A percentile compares a stretch with the other conserved stretches of the same genome.
Evolutionary conservation across 2,329 filamentous ascomycete species (phyloP).

Genomic region (Tympanopsis confertula): DNA sequence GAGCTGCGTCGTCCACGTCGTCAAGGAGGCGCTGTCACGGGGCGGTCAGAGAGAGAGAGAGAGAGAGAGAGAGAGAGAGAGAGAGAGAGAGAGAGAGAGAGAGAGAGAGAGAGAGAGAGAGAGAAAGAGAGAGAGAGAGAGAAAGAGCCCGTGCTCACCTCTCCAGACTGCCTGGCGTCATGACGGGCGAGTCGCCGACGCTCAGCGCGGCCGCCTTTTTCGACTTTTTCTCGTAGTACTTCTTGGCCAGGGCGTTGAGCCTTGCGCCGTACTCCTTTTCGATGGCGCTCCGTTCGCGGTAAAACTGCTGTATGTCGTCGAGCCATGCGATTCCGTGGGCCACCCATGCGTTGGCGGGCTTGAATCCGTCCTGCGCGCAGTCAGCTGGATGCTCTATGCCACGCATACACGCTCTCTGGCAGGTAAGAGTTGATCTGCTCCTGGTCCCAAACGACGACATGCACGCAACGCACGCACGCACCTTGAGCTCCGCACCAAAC

Average conservation of each 20-base stretch:
- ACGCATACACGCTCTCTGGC: constrained; percentile 7
- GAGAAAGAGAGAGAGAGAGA: constrained; percentile 2
- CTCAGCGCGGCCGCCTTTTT: constrained; percentile 78
- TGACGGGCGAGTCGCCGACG: constrained; percentile 81
- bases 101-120: not conserved
- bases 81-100: constrained; percentile 1
- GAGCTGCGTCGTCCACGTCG: constrained; percentile 91
- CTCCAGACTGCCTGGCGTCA: constrained; percentile 92
- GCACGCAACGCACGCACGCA: no score
- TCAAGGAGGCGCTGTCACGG: constrained; percentile 67
- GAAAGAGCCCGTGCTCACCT: constrained; percentile 35
- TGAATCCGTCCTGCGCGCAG: constrained; percentile 76
- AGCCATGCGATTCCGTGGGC: constrained; percentile 84
- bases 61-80: not conserved
- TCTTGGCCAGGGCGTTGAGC: constrained; percentile 77
- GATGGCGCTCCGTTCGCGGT: constrained; percentile 83
- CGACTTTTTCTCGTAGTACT: constrained; percentile 94
- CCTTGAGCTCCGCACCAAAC: not conserved
- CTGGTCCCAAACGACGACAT: no score
- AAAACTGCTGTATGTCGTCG: constrained; percentile 93
- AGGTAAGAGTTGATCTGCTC: no score
- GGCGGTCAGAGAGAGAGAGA: constrained; percentile 3
- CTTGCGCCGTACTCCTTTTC: constrained; percentile 95
- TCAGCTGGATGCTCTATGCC: no score
- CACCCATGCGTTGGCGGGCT: constrained; percentile 86